Evolutionary conservation across 2,329 filamentous ascomycete genomes (phyloP).

Genomic region (Penicillium sp.): DNA sequence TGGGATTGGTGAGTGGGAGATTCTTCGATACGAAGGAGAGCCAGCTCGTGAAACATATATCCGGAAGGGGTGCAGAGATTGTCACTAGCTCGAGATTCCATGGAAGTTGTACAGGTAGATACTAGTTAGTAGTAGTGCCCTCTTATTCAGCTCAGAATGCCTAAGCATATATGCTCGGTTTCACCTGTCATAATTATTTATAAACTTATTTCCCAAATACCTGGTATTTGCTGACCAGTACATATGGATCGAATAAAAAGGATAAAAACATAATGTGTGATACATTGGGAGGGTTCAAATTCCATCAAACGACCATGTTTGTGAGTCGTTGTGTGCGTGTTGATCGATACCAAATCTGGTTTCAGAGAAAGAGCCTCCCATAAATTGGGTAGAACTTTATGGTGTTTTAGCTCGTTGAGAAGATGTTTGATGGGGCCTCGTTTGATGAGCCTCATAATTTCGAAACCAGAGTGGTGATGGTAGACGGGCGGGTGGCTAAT

Average conservation of each 20-base stretch:
- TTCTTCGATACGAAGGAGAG: slow-evolving; percentile 18
- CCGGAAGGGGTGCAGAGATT: slow-evolving; percentile 6
- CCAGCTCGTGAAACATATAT: slow-evolving; percentile 20
- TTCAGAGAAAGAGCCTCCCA: slow-evolving; percentile 14
- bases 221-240: too few relatives aligned
- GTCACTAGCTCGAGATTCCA: too few relatives aligned
- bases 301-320: too few relatives aligned
- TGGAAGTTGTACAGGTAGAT: too few relatives aligned
- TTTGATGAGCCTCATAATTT: slow-evolving; percentile 19
- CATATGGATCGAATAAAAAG: too few relatives aligned
- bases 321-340: slow-evolving; percentile 21
- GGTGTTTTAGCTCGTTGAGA: slow-evolving; percentile 11
- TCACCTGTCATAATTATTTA: too few relatives aligned
- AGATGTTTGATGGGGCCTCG: slow-evolving; percentile 9
- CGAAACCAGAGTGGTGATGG: slow-evolving; percentile 19
- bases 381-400: slow-evolving; percentile 8
- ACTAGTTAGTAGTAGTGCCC: too few relatives aligned
- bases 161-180: too few relatives aligned
- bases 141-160: too few relatives aligned
- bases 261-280: too few relatives aligned
- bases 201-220: too few relatives aligned
- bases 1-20: slow-evolving; percentile 20
- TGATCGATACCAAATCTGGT: slow-evolving; percentile 23
- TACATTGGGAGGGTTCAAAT: too few relatives aligned
- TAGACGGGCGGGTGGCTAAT: slow-evolving; percentile 23